Conservation (phyloP, 768 basidiomycete genomes). For the Sarcomyxa edulis region DNA sequence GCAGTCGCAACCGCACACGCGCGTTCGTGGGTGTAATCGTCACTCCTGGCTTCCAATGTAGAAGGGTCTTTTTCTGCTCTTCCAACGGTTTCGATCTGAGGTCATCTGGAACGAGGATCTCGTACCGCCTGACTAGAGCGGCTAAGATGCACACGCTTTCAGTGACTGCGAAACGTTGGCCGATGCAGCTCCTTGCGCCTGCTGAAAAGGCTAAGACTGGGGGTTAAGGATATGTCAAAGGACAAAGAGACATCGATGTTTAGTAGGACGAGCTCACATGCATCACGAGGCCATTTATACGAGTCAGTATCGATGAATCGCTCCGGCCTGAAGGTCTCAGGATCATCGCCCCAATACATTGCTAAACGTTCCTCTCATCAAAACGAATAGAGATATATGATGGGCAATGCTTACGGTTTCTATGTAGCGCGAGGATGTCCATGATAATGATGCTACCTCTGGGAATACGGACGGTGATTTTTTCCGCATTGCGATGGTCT, state of each 20-base stretch:
- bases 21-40: constrained; percentile 3
- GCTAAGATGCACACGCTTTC: constrained; percentile 39
- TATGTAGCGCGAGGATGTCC: constrained; percentile 37
- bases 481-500: constrained; percentile 19
- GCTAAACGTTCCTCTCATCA: constrained; percentile 19
- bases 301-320: constrained; percentile 44
- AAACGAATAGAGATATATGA: neutral
- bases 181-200: constrained; percentile 43
- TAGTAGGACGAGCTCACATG: constrained; percentile 26
- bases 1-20: constrained; percentile 11
- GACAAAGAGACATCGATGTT: neutral
- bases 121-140: constrained; percentile 34
- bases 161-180: constrained; percentile 40
- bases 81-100: constrained; percentile 1
- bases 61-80: constrained; percentile 2
- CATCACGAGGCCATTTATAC: constrained; percentile 48
- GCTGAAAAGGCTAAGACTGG: constrained; percentile 37
- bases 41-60: constrained; percentile 1
- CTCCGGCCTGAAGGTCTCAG: constrained; percentile 38
- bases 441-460: constrained; percentile 32
- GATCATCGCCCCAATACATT: constrained; percentile 44
- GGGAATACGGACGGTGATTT: constrained; percentile 28
- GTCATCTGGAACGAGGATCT: constrained; percentile 34
- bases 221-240: neutral
- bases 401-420: constrained; percentile 31